Evolutionary conservation across 169 alveolate species (phyloP), one percentile per base, ranked within the genome.

Genomic region (Eimeria maxima): DNA sequence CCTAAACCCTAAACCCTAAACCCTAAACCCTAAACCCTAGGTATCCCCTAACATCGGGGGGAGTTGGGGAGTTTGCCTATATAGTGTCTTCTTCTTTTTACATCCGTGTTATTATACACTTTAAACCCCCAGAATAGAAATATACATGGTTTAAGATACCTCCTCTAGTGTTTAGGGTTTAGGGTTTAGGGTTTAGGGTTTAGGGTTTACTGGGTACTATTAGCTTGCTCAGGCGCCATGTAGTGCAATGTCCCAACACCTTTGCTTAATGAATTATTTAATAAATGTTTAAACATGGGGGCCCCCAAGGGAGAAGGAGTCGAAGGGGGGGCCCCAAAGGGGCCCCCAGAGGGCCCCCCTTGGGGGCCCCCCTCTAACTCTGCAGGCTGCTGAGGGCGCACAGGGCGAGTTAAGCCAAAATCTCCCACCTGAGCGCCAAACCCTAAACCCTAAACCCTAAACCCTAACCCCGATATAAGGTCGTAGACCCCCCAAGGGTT

Each of bases 181-280:
- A 65, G 74, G 74, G 74, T 65, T 65, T 65, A 65, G 74, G 74
- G 74, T 65, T 76, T 50, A 50, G 57, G 57, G 57, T 50, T 50
- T 50, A 50, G 57, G 57, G 57, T 50, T 50, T 50, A 50, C 57
- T 50, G 57, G 57, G 57, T 50, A 11, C 57, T 50, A 11, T 50
- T 69, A 20, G 95, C 94, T 42, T 88, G 94, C 69, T 88, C 94
- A 18, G 94, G 94, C 5, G 94, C 94, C 94, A 88, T 88, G 83
- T 88, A 88, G 84, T 88, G 67, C 71, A 88, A 81, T 24, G 94
- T 88, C 13, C 94, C 94, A 0, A 88, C 94, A 67, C 94, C 94
- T 67, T 67, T 67, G 78, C 78, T 67, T 20, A 22, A 65, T 60
- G 53, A 74, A 67, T 44, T 63, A 60, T 7, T 65, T 33, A 8